Evolutionary conservation across 2,329 filamentous ascomycete genomes (phyloP).

Genomic region (Talaromyces rugulosus): DNA sequence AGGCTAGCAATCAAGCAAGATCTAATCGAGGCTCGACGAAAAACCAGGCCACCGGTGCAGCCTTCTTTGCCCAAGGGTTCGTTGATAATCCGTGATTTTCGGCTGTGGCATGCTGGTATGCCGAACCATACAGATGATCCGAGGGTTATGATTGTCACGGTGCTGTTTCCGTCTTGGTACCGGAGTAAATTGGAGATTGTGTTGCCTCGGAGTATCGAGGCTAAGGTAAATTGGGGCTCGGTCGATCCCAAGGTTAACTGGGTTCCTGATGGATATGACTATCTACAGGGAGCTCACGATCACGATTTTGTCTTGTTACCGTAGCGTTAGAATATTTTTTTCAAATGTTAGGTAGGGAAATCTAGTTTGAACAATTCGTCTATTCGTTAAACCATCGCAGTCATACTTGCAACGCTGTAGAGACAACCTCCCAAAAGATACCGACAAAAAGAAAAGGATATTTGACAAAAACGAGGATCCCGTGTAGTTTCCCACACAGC

Average conservation of each 20-base stretch:
- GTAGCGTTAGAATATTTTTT: not conserved
- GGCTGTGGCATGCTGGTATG: conserved; percentile 50
- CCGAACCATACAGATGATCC: conserved; percentile 42
- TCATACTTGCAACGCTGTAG: not conserved
- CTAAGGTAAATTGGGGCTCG: conserved; percentile 31
- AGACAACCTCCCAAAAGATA: not conserved
- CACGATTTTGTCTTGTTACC: conserved; percentile 29
- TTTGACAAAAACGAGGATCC: not conserved
- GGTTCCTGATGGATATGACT: conserved; percentile 33
- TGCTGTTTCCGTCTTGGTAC: conserved; percentile 38
- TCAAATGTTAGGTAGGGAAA: not conserved
- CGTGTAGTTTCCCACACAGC: not conserved
- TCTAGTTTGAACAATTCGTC: not conserved
- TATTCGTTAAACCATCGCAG: not conserved
- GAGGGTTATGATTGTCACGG: conserved; percentile 43
- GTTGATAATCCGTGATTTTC: conserved; percentile 44
- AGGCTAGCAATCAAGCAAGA: conserved; percentile 27
- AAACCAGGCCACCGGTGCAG: conserved; percentile 34
- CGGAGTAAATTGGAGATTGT: conserved; percentile 27
- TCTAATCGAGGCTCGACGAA: conserved; percentile 28
- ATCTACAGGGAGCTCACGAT: conserved; percentile 33
- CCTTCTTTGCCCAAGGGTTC: conserved; percentile 41
- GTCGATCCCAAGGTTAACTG: conserved; percentile 33
- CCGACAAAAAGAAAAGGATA: not conserved
- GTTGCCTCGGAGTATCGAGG: conserved; percentile 26